Percentiles rank a stretch among this genome's conserved stretches.
Conservation (phyloP, 495 filamentous ascomycete genomes). For the Annulohypoxylon maeteangense region DNA sequence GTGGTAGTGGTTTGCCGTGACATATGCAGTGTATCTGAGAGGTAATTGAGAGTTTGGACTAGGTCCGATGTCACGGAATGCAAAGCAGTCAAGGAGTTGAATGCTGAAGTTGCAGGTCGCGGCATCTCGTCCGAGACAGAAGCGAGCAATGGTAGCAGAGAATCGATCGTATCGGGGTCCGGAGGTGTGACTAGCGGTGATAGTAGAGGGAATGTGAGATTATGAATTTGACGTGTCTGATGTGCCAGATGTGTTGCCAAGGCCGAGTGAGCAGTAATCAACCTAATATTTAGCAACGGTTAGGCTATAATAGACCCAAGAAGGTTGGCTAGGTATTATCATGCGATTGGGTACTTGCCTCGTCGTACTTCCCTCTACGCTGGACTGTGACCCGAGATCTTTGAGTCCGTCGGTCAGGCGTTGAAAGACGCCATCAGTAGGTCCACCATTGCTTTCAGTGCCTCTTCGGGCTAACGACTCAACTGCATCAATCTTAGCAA, state of each 20-base stretch:
- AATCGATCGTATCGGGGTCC: conserved; percentile 69
- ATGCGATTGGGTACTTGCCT: conserved; percentile 62
- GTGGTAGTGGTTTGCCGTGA: conserved; percentile 84
- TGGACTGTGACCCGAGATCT: conserved; percentile 83
- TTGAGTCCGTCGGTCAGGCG: conserved; percentile 77
- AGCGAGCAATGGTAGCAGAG: conserved; percentile 71
- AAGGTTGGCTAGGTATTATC: not conserved
- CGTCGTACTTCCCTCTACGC: conserved; percentile 81
- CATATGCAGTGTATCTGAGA: conserved; percentile 95
- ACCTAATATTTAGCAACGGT: conserved; percentile 59
- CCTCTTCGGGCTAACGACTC: conserved; percentile 79
- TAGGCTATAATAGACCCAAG: conserved; percentile 13
- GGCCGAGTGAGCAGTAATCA: conserved; percentile 88
- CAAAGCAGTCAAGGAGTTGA: conserved; percentile 67
- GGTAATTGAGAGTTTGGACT: conserved; percentile 78
- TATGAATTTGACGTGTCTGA: conserved; percentile 84
- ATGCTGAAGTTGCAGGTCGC: conserved; percentile 61
- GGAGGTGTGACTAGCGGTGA: conserved; percentile 65
- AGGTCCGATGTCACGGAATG: conserved; percentile 79
- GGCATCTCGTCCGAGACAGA: conserved; percentile 65
- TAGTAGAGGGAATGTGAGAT: conserved; percentile 78
- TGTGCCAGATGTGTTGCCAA: conserved; percentile 85
- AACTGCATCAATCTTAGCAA: conserved; percentile 79
- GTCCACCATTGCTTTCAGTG: conserved; percentile 74
- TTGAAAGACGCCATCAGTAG: conserved; percentile 73